Percentiles rank a stretch among this genome's conserved stretches.
phyloP scores from a whole-genome alignment of 2,329 filamentous ascomycete species.

The Didymellaceae sp. region DNA sequence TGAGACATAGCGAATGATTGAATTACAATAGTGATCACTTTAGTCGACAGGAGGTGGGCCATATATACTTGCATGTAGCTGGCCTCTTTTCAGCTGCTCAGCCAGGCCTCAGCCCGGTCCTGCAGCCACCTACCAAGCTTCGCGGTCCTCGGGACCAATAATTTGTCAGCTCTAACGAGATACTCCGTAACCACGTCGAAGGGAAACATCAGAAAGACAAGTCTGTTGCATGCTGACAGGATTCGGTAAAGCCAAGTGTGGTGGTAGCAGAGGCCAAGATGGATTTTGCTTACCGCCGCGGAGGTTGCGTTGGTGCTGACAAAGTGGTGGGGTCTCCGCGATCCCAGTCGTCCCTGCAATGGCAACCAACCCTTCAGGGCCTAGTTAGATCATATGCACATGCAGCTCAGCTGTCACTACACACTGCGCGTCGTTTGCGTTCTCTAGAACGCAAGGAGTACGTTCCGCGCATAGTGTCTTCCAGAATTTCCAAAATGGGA shows the following conservation, averaged over 20 bases:
- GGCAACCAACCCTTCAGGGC: background rate
- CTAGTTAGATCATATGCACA: no score
- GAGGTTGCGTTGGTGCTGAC: background rate
- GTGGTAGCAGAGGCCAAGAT: background rate
- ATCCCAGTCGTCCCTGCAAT: background rate
- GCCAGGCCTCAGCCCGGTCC: background rate
- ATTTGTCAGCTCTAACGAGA: background rate
- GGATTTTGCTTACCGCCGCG: constrained; percentile 1
- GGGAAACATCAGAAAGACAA: background rate
- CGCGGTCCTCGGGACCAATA: no score
- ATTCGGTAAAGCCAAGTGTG: background rate
- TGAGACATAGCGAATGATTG: constrained; percentile 5
- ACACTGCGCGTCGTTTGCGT: no score
- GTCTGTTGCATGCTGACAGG: background rate
- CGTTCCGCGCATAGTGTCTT: no score
- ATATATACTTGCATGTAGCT: no score
- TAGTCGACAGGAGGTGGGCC: no score
- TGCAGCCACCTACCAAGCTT: background rate
- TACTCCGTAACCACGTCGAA: background rate
- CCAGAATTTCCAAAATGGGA: no score
- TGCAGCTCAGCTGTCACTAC: no score
- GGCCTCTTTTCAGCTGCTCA: no score
- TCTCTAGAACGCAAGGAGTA: no score
- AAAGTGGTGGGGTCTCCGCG: background rate
- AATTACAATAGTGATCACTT: background rate